Percentiles rank a stretch among this genome's conserved stretches.
Evolutionary conservation across 768 basidiomycete species (phyloP).

Genomic region (Xerocomus brunneocitrinus): DNA sequence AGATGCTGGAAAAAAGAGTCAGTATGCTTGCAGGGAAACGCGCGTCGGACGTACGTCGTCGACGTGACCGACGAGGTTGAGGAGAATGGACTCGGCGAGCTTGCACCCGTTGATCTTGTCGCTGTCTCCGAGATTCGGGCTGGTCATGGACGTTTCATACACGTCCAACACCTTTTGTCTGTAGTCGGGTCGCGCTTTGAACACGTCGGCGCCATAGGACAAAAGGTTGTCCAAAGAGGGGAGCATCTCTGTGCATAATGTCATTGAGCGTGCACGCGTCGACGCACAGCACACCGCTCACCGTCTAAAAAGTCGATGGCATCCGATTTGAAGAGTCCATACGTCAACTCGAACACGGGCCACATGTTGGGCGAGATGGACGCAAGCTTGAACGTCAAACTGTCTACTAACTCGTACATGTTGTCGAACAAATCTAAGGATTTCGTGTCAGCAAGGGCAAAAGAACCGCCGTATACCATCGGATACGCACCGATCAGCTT

Average conservation of each 20-base stretch:
- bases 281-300: slow-evolving; percentile 22
- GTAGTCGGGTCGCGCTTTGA: slow-evolving; percentile 72
- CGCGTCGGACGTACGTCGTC: slow-evolving; percentile 58
- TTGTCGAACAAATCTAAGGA: slow-evolving; percentile 76
- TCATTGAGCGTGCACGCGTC: neutral
- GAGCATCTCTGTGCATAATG: slow-evolving; percentile 61
- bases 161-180: slow-evolving; percentile 78
- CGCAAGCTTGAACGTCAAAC: slow-evolving; percentile 75
- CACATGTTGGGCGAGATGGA: slow-evolving; percentile 79
- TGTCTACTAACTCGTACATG: slow-evolving; percentile 82
- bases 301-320: slow-evolving; percentile 87
- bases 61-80: slow-evolving; percentile 71
- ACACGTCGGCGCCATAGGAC: slow-evolving; percentile 72
- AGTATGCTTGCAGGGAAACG: neutral
- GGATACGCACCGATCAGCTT: slow-evolving; percentile 62
- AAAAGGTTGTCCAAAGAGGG: slow-evolving; percentile 87
- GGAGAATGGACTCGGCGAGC: slow-evolving; percentile 74
- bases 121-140: slow-evolving; percentile 71
- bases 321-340: slow-evolving; percentile 75
- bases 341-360: slow-evolving; percentile 81
- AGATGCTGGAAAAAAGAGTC: slow-evolving; percentile 43
- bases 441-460: neutral
- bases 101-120: slow-evolving; percentile 84
- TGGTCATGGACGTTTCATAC: slow-evolving; percentile 69
- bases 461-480: too few species aligned